Evolutionary conservation across 1,284 basidiomycete species (phyloP), one percentile per base, ranked within the genome.

Genomic region (Cryptococcus maquisensis): DNA sequence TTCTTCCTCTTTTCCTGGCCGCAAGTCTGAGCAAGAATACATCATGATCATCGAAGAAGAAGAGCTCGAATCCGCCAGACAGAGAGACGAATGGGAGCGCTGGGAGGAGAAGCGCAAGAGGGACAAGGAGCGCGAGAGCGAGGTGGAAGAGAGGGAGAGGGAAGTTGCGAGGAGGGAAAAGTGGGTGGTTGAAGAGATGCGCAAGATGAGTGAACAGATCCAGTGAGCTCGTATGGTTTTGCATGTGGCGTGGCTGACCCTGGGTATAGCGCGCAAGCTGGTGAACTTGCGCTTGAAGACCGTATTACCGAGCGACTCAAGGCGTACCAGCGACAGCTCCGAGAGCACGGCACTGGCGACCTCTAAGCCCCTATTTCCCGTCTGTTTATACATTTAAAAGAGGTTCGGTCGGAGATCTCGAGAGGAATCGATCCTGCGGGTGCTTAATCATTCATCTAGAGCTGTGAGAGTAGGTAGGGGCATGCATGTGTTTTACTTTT

Each of bases 171-270:
- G 63, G 46, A 61, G 72, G 44, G 71, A 74, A 55, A 65, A 65
- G 52, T 73, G 72, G 72, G 71, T 74, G 8, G 62, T 74, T 0
- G 68, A 72, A 35, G 68, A 68, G 50, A 71, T 74, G 43, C 57
- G 68, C 52, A 69, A 72, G 56, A 61, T 73, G 48, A 66, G 61
- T 47, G 71, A 73, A 28, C 67, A 67, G 49, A 54, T 68, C 18
- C 68, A 68, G 72, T 72, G 32, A 60, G 64, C 56, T 6, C 15
- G 13, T 7, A n/a, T 24, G 23, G 2, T 39, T 4, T 18, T 9
- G 16, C 15, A 26, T 6, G n/a, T 23, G 38, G 10, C 8, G 15
- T 21, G 1, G 15, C 32, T 48, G 32, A 37, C 15, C 15, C 15
- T 37, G 3, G 8, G 16, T 36, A 8, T 48, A 72, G 69, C 52